Evolutionary conservation across 331 rosid species (phyloP), one percentile per base, ranked within the genome.

Genomic region (Saraca asoca): DNA sequence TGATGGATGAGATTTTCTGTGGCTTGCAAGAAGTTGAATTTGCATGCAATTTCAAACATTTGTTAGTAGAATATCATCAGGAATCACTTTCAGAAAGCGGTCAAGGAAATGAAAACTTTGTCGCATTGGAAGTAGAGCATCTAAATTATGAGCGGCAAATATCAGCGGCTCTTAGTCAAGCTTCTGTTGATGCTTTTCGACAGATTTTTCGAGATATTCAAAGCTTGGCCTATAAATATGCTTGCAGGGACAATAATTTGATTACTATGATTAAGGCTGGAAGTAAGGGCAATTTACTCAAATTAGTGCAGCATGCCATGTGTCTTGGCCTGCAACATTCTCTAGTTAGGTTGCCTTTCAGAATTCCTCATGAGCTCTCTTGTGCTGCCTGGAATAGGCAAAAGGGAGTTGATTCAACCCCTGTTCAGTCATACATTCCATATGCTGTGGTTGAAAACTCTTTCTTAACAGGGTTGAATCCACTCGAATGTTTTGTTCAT

Each of bases 321-420:
- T 94, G 99, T 46, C 92, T 94, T 58, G 99, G 97, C 59, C 75
- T 90, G 86, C 97, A 86, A 78, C 86, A 90, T 77, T 94, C 99
- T 38, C 71, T 94, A 54, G 90, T 86, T 62, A 87, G 84, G 20
- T 78, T 94, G 49, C 79, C 96, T 10, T 94, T 84, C 65, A 79
- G 68, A 20, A 62, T 90, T 71, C 97, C 99, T 6, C 83, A 74
- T 56, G 65, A 81, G 57, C 96, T 94, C 52, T 76, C 95, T 0
- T 90, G 99, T 77, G 80, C 83, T 71, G 88, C 84, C 38, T 94
- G 99, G 99, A 94, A 94, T 72, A 66, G 71, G 65, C 85, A 83
- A 42, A 94, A 83, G 74, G 61, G 62, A 63, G 19, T 39, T 73
- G 74, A 70, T 60, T 68, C 80, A 60, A 19, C 5, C 49, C 82